Evolutionary conservation across 2,329 filamentous ascomycete species (phyloP).

Genomic region (Nemania sp.): DNA sequence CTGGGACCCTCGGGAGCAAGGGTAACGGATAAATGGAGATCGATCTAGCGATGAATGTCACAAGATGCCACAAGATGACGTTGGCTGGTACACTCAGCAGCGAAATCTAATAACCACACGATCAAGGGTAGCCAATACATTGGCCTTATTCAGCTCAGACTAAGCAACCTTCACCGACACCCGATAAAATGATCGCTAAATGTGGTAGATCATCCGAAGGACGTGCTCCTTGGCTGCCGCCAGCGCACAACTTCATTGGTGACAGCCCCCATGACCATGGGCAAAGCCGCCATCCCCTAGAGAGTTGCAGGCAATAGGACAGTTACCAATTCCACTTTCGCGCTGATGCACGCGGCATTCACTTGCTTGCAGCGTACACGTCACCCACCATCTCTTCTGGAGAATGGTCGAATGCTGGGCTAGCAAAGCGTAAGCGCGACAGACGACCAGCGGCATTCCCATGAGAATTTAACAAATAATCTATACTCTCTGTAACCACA

Average conservation of each 20-base stretch:
- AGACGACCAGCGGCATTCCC: conserved; percentile 12
- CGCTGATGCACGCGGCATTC: conserved; percentile 12
- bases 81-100: conserved; percentile 15
- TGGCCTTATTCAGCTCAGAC: conserved; percentile 24
- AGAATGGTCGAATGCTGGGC: conserved; percentile 9
- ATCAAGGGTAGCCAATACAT: conserved; percentile 18
- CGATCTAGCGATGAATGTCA: conserved; percentile 20
- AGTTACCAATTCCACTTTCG: conserved; percentile 9
- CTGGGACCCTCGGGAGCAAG: conserved; percentile 26
- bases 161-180: conserved; percentile 21
- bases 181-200: conserved; percentile 24
- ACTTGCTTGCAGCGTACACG: conserved; percentile 23
- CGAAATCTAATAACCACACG: conserved; percentile 14
- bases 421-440: conserved; percentile 15
- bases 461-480: conserved; percentile 16
- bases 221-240: conserved; percentile 10
- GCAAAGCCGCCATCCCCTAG: conserved; percentile 7
- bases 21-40: conserved; percentile 30
- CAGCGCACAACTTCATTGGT: conserved; percentile 18
- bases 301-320: conserved; percentile 1
- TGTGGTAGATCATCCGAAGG: conserved; percentile 25
- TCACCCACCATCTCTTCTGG: conserved; percentile 16
- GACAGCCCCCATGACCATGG: conserved; percentile 6
- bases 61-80: conserved; percentile 20
- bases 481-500: conserved; percentile 22